Evolutionary conservation across 2,329 filamentous ascomycete genomes (phyloP).

Genomic region (Verticillium zaregamsianum): DNA sequence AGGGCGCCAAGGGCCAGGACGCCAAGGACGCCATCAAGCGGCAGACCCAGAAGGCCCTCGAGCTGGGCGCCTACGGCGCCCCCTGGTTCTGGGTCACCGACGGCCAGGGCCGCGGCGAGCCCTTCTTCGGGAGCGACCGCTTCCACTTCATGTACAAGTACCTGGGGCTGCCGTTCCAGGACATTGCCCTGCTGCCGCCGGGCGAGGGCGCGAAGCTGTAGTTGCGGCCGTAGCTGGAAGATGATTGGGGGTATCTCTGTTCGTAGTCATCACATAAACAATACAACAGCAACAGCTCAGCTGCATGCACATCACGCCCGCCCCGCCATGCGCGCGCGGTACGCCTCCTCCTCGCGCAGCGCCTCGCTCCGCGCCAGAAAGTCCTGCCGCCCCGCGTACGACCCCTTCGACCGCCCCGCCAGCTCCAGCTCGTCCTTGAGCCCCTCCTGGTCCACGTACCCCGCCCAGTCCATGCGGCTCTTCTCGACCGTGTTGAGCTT

Average conservation of each 20-base stretch:
- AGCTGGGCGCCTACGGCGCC: constrained; percentile 67
- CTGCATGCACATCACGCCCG: constrained; percentile 16
- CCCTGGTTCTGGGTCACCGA: constrained; percentile 72
- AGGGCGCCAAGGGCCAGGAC: constrained; percentile 42
- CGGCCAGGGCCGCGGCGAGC: constrained; percentile 52
- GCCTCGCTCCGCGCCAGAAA: constrained; percentile 63
- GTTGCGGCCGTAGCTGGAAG: neutral
- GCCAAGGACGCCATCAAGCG: constrained; percentile 42
- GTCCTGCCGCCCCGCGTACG: constrained; percentile 58
- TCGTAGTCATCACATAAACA: neutral
- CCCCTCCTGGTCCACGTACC: constrained; percentile 66
- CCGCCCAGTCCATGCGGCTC: constrained; percentile 70
- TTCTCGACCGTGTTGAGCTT: constrained; percentile 70
- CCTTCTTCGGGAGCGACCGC: constrained; percentile 76
- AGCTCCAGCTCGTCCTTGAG: constrained; percentile 65
- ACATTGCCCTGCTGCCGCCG: constrained; percentile 38
- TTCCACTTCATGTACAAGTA: constrained; percentile 67
- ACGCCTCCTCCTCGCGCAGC: constrained; percentile 56
- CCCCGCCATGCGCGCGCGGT: constrained; percentile 45
- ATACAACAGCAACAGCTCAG: neutral
- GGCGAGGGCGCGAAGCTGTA: constrained; percentile 6
- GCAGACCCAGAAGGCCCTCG: constrained; percentile 57
- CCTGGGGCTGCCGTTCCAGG: constrained; percentile 56
- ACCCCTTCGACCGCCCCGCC: constrained; percentile 61
- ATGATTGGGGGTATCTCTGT: constrained; percentile 10